Evolutionary conservation across 257 asterid genomes (phyloP), one percentile per base, ranked within the genome.

Genomic region (Thymus mandschuricus): DNA sequence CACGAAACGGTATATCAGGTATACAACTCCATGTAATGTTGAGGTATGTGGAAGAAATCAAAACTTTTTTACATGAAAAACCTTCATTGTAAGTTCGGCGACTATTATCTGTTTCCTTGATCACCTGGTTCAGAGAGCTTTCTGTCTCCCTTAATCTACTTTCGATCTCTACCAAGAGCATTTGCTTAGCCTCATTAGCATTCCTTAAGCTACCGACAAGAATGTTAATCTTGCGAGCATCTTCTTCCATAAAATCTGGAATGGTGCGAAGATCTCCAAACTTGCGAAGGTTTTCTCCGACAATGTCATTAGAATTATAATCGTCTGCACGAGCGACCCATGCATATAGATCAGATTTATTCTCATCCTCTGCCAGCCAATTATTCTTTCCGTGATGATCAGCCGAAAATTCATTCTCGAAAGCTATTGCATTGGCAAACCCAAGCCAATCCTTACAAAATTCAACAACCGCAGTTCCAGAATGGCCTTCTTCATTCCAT

Each of bases 291-390:
- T 81, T 78, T 73, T 93, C 96, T 27, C 97, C 96, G 51, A 91
- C 73, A 51, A 87, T 79, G 59, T 63, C 75, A 59, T 70, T 81
- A 58, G 91, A 77, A 34, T 72, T 63, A 75, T 85, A 93, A 69
- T 93, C 98, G 79, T 91, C 97, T 49, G 78, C 92, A 57, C 96
- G 92, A 70, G 98, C 98, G 73, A 89, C 84, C 98, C 98, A 95
- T 15, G 86, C 98, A 75, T 84, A 92, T 44, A 87, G 79, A 78
- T 76, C 88, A 43, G 83, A 64, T 35, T 81, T 78, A 10, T 13
- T 8, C 10, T 71, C 89, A 70, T 75, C 81, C 68, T 64, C 82
- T 54, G 74, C 84, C 71, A 79, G 70, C 96, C 95, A 92, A 44
- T 86, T 74, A 68, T 66, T 84, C 89, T 83, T 85, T 40, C 99